These are phyloP conservation scores for Populus alba DNA, from an alignment of 345 rosid genomes.

Conservation along the genomic window DNA sequence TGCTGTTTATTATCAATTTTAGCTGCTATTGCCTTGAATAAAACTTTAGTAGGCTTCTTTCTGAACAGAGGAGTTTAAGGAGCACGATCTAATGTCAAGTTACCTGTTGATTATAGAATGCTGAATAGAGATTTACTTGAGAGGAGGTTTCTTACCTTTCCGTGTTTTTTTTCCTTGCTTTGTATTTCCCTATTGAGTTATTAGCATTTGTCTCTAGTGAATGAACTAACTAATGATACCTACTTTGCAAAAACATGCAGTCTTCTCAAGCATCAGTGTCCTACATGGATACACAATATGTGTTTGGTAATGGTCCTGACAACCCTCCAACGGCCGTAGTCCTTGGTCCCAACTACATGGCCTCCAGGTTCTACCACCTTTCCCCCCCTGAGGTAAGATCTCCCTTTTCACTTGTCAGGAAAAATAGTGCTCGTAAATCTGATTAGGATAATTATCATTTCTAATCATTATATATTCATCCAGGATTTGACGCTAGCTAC, in stretches of 20 bases:
- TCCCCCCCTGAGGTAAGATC: conserved; percentile 45
- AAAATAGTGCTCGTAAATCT: not conserved
- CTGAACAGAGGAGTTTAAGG: not conserved
- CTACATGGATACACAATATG: conserved; percentile 23
- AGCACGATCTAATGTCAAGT: not conserved
- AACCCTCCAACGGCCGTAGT: conserved; percentile 23
- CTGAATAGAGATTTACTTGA: not conserved
- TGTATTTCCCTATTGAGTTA: not conserved
- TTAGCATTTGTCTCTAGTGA: too few species aligned
- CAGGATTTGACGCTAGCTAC: conserved; percentile 40
- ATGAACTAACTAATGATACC: not conserved
- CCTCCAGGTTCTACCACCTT: conserved; percentile 31
- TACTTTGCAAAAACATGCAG: not conserved
- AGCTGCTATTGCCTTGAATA: not conserved
- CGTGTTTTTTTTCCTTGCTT: not conserved
- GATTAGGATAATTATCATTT: not conserved
- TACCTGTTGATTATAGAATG: not conserved
- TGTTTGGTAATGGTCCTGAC: conserved; percentile 22
- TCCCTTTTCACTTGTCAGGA: not conserved
- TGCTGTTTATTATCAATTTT: not conserved
- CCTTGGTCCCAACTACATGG: conserved; percentile 28
- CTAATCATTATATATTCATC: not conserved
- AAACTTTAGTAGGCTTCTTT: not conserved
- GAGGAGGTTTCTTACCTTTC: not conserved
- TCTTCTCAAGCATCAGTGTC: not conserved